A percentile compares a stretch with the other conserved stretches of the same genome.
phyloP scores from a whole-genome alignment of 495 filamentous ascomycete genomes.

The Penicillium longicatenatum region DNA sequence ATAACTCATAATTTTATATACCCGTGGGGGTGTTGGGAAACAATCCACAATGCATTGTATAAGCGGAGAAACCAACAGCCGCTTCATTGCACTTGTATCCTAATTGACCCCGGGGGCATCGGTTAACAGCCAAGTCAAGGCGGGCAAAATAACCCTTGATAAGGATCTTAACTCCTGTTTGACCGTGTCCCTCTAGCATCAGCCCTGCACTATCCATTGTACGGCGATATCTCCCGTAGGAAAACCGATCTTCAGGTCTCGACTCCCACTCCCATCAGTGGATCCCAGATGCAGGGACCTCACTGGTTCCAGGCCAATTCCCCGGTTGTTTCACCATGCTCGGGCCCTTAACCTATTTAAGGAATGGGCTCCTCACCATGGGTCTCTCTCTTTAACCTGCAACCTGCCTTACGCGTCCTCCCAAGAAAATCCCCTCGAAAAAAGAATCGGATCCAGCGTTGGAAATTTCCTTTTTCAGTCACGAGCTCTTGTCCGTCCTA shows the following conservation, averaged over 20 bases:
- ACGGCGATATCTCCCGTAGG: background rate
- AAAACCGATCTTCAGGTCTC: constrained; percentile 7
- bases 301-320: constrained; percentile 19
- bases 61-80: background rate
- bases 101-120: no score
- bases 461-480: background rate
- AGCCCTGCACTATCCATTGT: background rate
- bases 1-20: background rate
- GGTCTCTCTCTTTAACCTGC: constrained; percentile 26
- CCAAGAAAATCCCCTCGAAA: background rate
- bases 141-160: no score
- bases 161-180: no score
- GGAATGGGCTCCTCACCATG: constrained; percentile 16
- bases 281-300: constrained; percentile 22
- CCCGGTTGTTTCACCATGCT: constrained; percentile 40
- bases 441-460: background rate
- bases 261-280: constrained; percentile 12
- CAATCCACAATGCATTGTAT: background rate
- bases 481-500: background rate
- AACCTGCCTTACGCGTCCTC: constrained; percentile 41
- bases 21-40: background rate
- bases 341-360: constrained; percentile 39
- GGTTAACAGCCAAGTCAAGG: no score
- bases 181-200: no score
- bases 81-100: no score